Conservation (phyloP, 768 basidiomycete genomes). For the Cantharellus anzutake region DNA sequence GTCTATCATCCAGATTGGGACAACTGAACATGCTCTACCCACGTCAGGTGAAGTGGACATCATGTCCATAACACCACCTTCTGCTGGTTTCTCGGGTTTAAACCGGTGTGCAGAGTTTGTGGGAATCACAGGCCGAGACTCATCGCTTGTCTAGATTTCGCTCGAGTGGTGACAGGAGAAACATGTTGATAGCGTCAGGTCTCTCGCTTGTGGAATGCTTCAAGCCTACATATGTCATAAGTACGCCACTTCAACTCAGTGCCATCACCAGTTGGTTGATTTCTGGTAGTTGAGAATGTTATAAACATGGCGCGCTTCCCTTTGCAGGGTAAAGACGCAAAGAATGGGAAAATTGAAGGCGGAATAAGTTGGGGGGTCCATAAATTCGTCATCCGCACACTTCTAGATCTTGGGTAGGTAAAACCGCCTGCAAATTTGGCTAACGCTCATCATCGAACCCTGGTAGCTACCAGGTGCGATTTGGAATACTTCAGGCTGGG, state of each 20-base stretch:
- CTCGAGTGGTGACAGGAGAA: conserved; percentile 33
- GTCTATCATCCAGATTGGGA: not conserved
- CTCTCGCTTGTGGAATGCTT: conserved; percentile 30
- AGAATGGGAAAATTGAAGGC: conserved; percentile 31
- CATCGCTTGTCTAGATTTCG: conserved; percentile 28
- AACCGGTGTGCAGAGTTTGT: conserved; percentile 19
- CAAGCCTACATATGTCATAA: conserved; percentile 8
- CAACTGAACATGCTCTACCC: conserved; percentile 13
- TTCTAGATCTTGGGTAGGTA: conserved; percentile 46
- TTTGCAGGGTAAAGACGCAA: conserved; percentile 24
- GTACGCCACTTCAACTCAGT: conserved; percentile 3
- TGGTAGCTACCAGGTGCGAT: conserved; percentile 29
- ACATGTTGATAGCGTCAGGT: conserved; percentile 29
- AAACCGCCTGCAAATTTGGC: not conserved
- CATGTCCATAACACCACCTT: conserved; percentile 57
- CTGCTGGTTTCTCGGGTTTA: conserved; percentile 53
- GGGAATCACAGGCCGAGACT: not conserved
- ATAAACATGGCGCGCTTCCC: not conserved
- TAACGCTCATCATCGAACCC: not conserved
- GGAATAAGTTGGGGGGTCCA: conserved; percentile 58
- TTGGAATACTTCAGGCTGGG: conserved; percentile 28
- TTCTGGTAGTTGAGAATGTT: not conserved
- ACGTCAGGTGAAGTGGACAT: conserved; percentile 37
- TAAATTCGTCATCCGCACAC: conserved; percentile 40
- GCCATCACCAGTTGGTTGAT: not conserved